Evolutionary conservation across 805 yeast genomes (phyloP).

Genomic region (Pichia kluyveri): DNA sequence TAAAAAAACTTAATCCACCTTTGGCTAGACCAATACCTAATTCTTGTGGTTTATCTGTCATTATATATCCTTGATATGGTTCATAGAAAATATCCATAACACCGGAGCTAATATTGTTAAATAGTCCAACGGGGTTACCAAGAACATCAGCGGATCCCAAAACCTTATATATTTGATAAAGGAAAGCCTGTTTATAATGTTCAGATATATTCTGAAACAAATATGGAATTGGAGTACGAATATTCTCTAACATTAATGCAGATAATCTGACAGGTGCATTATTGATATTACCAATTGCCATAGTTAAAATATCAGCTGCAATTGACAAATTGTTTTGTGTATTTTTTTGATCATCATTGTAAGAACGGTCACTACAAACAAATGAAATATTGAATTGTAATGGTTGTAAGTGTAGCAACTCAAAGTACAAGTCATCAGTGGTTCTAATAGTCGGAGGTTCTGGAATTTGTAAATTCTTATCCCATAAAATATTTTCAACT

Average conservation of each 20-base stretch:
- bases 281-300: constrained; percentile 95
- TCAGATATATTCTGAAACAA: constrained; percentile 62
- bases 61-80: constrained; percentile 90
- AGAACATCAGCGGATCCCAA: constrained; percentile 93
- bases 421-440: constrained; percentile 75
- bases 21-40: constrained; percentile 91
- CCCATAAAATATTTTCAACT: constrained; percentile 41
- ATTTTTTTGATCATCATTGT: constrained; percentile 47
- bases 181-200: constrained; percentile 87
- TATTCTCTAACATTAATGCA: constrained; percentile 80
- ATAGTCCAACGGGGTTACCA: constrained; percentile 96
- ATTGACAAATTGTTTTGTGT: constrained; percentile 64
- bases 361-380: constrained; percentile 69
- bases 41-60: constrained; percentile 94
- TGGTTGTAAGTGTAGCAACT: constrained; percentile 88
- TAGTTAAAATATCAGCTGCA: constrained; percentile 76
- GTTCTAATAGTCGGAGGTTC: constrained; percentile 51
- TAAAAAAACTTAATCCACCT: constrained; percentile 89
- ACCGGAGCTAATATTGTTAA: constrained; percentile 89
- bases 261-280: constrained; percentile 92
- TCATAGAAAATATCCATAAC: constrained; percentile 94
- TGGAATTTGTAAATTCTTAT: constrained; percentile 56
- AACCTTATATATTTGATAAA: constrained; percentile 85
- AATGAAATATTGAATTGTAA: constrained; percentile 81
- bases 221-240: constrained; percentile 75